These are phyloP conservation scores for Prunus yedoensis DNA, from an alignment of 331 rosid species.

Conservation along the genomic window DNA sequence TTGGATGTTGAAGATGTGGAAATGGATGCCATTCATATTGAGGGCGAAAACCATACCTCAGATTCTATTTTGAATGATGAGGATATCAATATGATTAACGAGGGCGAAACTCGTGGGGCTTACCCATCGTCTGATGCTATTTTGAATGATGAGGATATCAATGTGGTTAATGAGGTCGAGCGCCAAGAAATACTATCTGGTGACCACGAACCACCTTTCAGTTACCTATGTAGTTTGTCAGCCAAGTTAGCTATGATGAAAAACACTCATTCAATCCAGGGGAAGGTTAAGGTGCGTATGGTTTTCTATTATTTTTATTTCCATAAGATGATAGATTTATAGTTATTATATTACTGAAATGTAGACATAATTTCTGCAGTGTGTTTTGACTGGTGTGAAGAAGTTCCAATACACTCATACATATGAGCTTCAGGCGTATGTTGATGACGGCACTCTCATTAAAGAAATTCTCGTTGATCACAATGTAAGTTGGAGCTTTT, in stretches of 20 bases:
- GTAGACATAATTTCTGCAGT: constrained; percentile 45
- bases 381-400: constrained; percentile 89
- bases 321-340: background rate
- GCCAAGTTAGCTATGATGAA: constrained; percentile 66
- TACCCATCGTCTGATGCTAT: constrained; percentile 31
- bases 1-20: constrained; percentile 35
- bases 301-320: constrained; percentile 14
- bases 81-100: constrained; percentile 26
- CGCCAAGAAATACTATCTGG: constrained; percentile 46
- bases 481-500: constrained; percentile 52
- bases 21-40: constrained; percentile 7
- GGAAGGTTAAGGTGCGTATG: constrained; percentile 71
- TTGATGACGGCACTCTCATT: constrained; percentile 94
- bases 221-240: constrained; percentile 82
- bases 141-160: constrained; percentile 35
- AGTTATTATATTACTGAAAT: constrained; percentile 5
- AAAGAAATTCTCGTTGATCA: constrained; percentile 72
- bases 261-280: constrained; percentile 46
- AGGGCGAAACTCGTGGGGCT: constrained; percentile 20
- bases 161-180: constrained; percentile 40
- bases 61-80: constrained; percentile 27
- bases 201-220: constrained; percentile 70
- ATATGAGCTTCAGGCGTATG: constrained; percentile 74
- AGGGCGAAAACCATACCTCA: constrained; percentile 17
- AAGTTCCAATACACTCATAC: constrained; percentile 65